Evolutionary conservation across 2,329 filamentous ascomycete species (phyloP), one percentile per base, ranked within the genome.

Genomic region (Thielaviopsis populi): DNA sequence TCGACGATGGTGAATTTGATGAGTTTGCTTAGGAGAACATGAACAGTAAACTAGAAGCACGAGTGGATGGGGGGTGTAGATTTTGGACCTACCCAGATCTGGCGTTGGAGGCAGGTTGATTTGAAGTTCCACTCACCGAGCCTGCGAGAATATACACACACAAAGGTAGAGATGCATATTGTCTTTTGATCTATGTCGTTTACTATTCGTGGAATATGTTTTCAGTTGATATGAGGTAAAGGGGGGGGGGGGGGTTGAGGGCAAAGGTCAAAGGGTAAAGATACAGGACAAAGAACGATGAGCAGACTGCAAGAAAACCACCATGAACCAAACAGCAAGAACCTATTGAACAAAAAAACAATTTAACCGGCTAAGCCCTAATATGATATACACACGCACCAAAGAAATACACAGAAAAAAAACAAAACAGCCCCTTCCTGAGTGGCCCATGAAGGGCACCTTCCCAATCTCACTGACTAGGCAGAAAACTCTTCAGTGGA

Each of bases 1-100:
- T 94, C 69, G 89, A 95, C 70, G 88, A 95, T 72, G 90, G 89
- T 1, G 87, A 92, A 71, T 91, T 91, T 80, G 89, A 89, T 22
- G 89, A 95, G 74, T 95, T 95, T 75, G 81, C 80, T 59, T 84
- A 54, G 50, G 50, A 6, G 37, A 13, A 19, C 1, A 27, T 43
- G 30, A 11, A 41, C 7, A 42, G 19, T 15, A 11, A 33, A 33
- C 7, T 33, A 33, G 3, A 8, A 37, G 10, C 5, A 37, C 33
- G 33, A 10, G 10, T 37, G 33, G 33, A 8, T 37, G 33, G 33
- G 33, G 33, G 33, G 33, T 37, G 33, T 37, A 58, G 30, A 6
- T 37, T 2, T 58, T 40, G 54, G 42, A 15, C 15, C 42, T n/a
- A 46, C 6, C 15, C 4, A 1, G n/a, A 46, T 46, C n/a, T 46